Evolutionary conservation across 2,329 filamentous ascomycete species (phyloP).

Genomic region (Aspergillus sp.): DNA sequence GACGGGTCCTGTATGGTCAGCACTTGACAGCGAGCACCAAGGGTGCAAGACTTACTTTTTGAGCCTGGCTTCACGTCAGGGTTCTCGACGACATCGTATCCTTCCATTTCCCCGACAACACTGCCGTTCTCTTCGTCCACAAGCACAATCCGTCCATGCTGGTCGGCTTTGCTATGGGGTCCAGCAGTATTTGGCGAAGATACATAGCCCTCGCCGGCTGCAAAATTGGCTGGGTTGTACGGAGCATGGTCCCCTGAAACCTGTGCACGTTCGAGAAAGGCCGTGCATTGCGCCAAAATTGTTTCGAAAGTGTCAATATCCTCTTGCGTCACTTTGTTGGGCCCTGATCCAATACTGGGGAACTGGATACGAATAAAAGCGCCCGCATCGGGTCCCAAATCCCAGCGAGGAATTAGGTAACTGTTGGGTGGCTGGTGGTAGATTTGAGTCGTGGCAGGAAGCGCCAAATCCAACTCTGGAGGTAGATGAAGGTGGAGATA

Average conservation of each 20-base stretch:
- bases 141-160: conserved; percentile 80
- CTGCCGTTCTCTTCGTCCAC: conserved; percentile 96
- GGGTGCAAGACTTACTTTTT: conserved; percentile 68
- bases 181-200: conserved; percentile 36
- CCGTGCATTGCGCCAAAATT: conserved; percentile 95
- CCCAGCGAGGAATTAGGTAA: conserved; percentile 95
- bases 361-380: conserved; percentile 95
- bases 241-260: conserved; percentile 55
- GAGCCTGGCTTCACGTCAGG: conserved; percentile 78
- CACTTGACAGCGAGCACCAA: not conserved
- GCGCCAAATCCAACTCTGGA: conserved; percentile 88
- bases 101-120: conserved; percentile 89
- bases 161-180: conserved; percentile 29
- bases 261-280: conserved; percentile 83
- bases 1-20: conserved; percentile 47
- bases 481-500: conserved; percentile 95
- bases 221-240: conserved; percentile 84
- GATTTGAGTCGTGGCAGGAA: conserved; percentile 95
- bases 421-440: conserved; percentile 92
- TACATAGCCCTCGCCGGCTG: conserved; percentile 77
- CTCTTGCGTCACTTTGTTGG: conserved; percentile 73
- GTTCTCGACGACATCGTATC: conserved; percentile 79
- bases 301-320: conserved; percentile 97
- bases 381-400: conserved; percentile 82
- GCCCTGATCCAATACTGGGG: conserved; percentile 70